Evolutionary conservation across 176 grass and related monocot species (phyloP), one percentile per base, ranked within the genome.

Genomic region (Hordeum marinum): DNA sequence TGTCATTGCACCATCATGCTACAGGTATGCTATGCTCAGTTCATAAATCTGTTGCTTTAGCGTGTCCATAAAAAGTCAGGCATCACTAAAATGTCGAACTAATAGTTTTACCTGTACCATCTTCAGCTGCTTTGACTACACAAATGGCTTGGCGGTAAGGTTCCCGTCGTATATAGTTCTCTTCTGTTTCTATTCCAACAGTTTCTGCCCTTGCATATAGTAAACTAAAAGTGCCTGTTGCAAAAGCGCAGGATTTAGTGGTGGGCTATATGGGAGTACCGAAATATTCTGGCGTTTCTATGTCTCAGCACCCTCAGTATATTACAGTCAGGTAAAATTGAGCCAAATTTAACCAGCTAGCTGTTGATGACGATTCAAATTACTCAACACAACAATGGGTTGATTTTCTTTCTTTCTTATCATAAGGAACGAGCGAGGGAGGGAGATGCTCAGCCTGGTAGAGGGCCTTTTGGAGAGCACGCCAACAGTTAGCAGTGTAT

Each of bases 261-360:
- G 95, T 98, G 73, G 95, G 95, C 11, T 98, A 98, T 75, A 98
- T 98, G 95, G 91, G 93, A 31, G 95, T 98, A 66, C 95, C 95
- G 50, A 98, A 98, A 80, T 98, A 93, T 77, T 36, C 93, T 45
- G 93, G 95, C 32, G 36, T 98, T 67, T 92, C 88, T 84, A 98
- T 98, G 95, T 90, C 85, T 52, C 87, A 98, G 25, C 95, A 98
- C 70, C 95, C 95, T 82, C 95, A 98, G 68, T 98, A 98, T 68
- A 95, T 98, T 80, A 98, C 95, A 18, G 91, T 98, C 79, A 95
- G 95, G 95, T 98, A 91, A 70, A 45, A 11, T 36, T 36, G 11
- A 35, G 32, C 31, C 7, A 27, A 52, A 68, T 18, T 34, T 43
- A 40, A 55, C 2, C 24, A 60, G 39, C 81, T 67, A 60, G 21